A percentile compares a stretch with the other conserved stretches of the same genome.
These are phyloP conservation scores for Hydnomerulius pinastri DNA, from an alignment of 768 basidiomycete genomes.

Conservation along the genomic window DNA sequence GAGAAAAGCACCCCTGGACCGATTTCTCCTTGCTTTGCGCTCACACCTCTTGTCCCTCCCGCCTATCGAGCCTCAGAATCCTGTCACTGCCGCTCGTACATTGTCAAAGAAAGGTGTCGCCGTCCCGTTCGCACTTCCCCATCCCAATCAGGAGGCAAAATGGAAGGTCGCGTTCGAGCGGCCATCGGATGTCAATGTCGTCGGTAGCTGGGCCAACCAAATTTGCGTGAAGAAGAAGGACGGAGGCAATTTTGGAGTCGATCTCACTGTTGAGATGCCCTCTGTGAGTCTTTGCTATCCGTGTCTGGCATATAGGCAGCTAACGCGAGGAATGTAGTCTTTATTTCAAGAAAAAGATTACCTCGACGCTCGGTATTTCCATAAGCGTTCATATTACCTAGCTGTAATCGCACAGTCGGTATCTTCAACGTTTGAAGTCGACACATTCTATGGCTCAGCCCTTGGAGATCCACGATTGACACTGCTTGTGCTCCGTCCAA, in stretches of 20 bases:
- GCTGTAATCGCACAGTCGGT: conserved; percentile 73
- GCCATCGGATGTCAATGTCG: conserved; percentile 74
- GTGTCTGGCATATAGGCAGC: not conserved
- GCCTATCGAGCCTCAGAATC: conserved; percentile 58
- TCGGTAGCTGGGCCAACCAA: conserved; percentile 87
- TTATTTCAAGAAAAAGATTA: conserved; percentile 98
- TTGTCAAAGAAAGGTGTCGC: conserved; percentile 56
- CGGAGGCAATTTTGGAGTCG: conserved; percentile 64
- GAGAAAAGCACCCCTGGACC: conserved; percentile 58
- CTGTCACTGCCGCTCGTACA: conserved; percentile 60
- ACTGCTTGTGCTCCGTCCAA: conserved; percentile 60
- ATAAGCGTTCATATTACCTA: conserved; percentile 90
- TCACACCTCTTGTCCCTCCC: conserved; percentile 61
- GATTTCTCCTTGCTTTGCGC: conserved; percentile 69
- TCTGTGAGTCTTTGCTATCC: conserved; percentile 46
- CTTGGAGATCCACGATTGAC: conserved; percentile 65
- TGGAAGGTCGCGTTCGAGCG: conserved; percentile 86
- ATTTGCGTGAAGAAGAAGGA: conserved; percentile 74
- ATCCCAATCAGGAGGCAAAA: conserved; percentile 76
- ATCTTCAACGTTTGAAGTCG: conserved; percentile 48
- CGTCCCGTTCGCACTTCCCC: conserved; percentile 69
- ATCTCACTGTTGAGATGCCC: conserved; percentile 88
- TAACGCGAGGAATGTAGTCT: conserved; percentile 36
- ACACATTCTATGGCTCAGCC: conserved; percentile 60
- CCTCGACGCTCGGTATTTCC: conserved; percentile 84